Base-by-base conservation (phyloP, 1,139 yeast species). In the Lodderomyces oxycetoniae region DNA sequence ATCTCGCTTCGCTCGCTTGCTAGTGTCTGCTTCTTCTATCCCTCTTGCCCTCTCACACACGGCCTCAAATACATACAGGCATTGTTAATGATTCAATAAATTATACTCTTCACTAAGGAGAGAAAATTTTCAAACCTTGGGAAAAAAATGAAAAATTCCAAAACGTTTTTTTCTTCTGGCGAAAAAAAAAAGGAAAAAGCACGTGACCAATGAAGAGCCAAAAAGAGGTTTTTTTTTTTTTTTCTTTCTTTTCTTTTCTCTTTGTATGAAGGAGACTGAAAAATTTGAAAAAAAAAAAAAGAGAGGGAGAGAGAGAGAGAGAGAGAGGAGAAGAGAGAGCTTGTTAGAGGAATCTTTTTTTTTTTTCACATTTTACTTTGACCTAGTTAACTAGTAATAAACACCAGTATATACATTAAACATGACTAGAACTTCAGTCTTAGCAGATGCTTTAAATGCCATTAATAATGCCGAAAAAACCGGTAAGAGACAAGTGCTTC, bases 401-500 rank as follows among this genome's bases (percentile, higher is more conserved):
- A 9, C 37, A 32, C 17, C 30, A 19, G 26, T 27, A 22, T 28
- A 4, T 17, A 9, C 11, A 15, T 12, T 12, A 20, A 72, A 64
- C 68, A 88, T 91, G 97, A 88, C 97, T 67, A 89, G 97, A 79
- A 77, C 96, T 57, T 91, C 98, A 55, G 98, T 86, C 66, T 84
- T 91, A 71, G 96, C 97, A 61, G 98, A 91, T 75, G 97, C 98
- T 65, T 84, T 91, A 65, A 89, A 91, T 69, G 80, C 96, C 58
- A 91, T 91, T 68, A 87, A 89, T 89, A 91, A 91, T 69, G 98
- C 98, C 68, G 98, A 91, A 77, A 91, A 89, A 74, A 81, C 96
- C 66, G 98, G 98, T 71, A 91, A 91, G 77, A 86, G 98, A 75
- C 98, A 91, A 78, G 98, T 91, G 54, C 73, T 91, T 67, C 79